These are phyloP conservation scores for Capsicum pubescens DNA, from an alignment of 257 asterid genomes.

Conservation along the genomic window DNA sequence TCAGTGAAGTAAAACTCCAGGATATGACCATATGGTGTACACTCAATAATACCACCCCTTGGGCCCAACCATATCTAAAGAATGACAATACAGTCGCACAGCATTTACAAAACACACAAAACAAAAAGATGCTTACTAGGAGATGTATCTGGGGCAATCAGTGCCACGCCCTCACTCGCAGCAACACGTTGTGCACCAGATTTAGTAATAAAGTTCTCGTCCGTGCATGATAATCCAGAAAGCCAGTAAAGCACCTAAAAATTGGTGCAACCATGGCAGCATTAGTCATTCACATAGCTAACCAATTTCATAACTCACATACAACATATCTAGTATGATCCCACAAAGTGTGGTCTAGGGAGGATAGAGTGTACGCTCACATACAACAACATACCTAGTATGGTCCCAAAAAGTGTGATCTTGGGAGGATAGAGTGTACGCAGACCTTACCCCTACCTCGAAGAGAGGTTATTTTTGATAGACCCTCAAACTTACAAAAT, in stretches of 20 bases:
- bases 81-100: not conserved
- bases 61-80: not conserved
- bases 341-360: too few species aligned
- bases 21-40: not conserved
- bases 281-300: not conserved
- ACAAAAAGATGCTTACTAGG: conserved; percentile 64
- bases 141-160: conserved; percentile 85
- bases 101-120: not conserved
- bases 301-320: not conserved
- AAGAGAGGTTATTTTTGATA: too few species aligned
- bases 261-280: not conserved
- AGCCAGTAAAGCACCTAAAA: conserved; percentile 91
- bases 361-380: too few species aligned
- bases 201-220: conserved; percentile 84
- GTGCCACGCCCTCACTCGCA: conserved; percentile 73
- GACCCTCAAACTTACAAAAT: too few species aligned
- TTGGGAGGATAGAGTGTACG: too few species aligned
- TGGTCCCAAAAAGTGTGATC: too few species aligned
- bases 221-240: conserved; percentile 93
- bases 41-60: not conserved
- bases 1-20: not conserved
- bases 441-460: too few species aligned
- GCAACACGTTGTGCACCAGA: conserved; percentile 99
- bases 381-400: too few species aligned
- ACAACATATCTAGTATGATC: too few species aligned